phyloP scores from a whole-genome alignment of 2,329 filamentous ascomycete genomes.

The Claviceps fusiformis region DNA sequence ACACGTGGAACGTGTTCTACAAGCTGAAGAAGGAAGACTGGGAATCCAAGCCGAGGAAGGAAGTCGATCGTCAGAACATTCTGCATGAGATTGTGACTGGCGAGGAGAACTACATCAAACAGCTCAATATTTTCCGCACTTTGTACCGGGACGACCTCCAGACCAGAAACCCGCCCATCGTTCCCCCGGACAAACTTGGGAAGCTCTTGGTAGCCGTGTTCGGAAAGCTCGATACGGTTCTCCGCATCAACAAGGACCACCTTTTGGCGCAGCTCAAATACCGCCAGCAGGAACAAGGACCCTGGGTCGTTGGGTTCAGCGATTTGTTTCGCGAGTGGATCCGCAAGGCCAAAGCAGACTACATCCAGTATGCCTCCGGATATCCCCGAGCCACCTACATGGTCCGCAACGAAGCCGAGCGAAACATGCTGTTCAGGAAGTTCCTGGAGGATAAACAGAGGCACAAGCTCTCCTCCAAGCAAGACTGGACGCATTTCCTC shows the following conservation, averaged over 20 bases:
- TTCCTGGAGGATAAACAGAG: constrained; percentile 72
- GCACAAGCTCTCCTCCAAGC: constrained; percentile 65
- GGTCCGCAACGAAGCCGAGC: constrained; percentile 69
- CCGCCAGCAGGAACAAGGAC: constrained; percentile 89
- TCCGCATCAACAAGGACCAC: constrained; percentile 84
- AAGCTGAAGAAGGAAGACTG: constrained; percentile 65
- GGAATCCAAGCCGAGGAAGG: constrained; percentile 63
- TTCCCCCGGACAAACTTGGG: constrained; percentile 62
- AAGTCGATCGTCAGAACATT: constrained; percentile 85
- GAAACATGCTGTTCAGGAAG: constrained; percentile 72
- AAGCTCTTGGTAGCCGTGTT: constrained; percentile 80
- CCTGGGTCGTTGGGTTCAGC: constrained; percentile 86
- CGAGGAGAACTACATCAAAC: constrained; percentile 81
- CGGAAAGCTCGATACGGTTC: constrained; percentile 77
- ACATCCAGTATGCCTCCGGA: constrained; percentile 80
- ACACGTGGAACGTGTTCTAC: constrained; percentile 87
- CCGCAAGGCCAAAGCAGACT: constrained; percentile 75
- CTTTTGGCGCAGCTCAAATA: constrained; percentile 91
- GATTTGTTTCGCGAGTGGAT: constrained; percentile 99
- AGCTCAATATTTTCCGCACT: constrained; percentile 71
- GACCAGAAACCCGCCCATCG: constrained; percentile 62
- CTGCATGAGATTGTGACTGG: constrained; percentile 90
- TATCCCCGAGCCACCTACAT: constrained; percentile 76
- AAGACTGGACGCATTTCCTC: constrained; percentile 89
- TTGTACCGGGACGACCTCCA: constrained; percentile 76